These are phyloP conservation scores for Fusarium protoensiforme DNA, from an alignment of 2,329 filamentous ascomycete species.

Conservation along the genomic window DNA sequence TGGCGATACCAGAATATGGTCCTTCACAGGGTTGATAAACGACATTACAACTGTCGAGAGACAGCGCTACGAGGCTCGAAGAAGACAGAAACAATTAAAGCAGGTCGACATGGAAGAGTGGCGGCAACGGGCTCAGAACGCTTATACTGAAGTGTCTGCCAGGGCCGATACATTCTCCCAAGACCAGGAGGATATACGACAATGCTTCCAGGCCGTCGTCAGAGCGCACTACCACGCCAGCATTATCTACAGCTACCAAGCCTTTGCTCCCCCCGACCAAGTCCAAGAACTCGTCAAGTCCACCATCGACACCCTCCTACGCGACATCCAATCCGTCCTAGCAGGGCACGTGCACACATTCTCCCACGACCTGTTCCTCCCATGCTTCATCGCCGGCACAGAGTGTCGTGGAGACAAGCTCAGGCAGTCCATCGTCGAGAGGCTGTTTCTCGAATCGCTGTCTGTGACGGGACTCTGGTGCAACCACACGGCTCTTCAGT, in stretches of 20 bases:
- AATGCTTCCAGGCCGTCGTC: slow-evolving; percentile 23
- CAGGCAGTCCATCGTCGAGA: neutral
- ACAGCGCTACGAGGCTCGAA: neutral
- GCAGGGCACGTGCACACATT: neutral
- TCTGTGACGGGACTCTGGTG: slow-evolving; percentile 12
- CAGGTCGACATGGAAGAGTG: slow-evolving; percentile 3
- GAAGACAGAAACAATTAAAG: neutral
- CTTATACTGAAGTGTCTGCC: neutral
- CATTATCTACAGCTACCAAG: slow-evolving; percentile 34
- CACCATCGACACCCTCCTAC: neutral
- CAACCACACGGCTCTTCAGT: slow-evolving; percentile 13
- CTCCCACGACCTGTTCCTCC: slow-evolving; percentile 12
- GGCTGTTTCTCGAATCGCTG: neutral
- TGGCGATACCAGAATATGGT: slow-evolving; percentile 2
- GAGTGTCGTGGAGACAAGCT: slow-evolving; percentile 4
- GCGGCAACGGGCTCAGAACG: neutral
- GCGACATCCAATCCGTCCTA: neutral
- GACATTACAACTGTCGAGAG: slow-evolving; percentile 14
- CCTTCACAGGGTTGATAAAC: slow-evolving; percentile 7
- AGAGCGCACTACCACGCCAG: slow-evolving; percentile 31
- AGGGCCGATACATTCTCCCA: neutral
- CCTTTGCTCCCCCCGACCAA: slow-evolving; percentile 1
- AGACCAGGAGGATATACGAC: neutral
- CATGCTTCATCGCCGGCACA: slow-evolving; percentile 10
- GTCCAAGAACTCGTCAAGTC: neutral